Percentiles rank a stretch among this genome's conserved stretches.
These are phyloP conservation scores for Geranium rotundifolium DNA, from an alignment of 345 rosid species.

Conservation along the genomic window DNA sequence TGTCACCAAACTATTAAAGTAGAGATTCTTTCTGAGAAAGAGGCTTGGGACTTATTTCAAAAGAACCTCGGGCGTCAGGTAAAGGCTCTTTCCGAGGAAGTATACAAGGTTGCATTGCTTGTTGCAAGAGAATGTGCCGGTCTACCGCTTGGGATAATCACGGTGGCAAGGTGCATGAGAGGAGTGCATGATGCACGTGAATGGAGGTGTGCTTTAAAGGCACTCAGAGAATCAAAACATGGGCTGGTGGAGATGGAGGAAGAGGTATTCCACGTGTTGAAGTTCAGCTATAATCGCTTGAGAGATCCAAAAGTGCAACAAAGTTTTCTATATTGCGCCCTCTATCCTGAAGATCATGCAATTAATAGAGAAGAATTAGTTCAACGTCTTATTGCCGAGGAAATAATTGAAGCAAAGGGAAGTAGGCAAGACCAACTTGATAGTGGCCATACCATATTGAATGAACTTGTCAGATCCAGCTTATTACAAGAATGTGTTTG, in stretches of 20 bases:
- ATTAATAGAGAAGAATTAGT: slow-evolving; percentile 4
- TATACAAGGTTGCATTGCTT: not conserved
- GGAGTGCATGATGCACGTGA: slow-evolving; percentile 1
- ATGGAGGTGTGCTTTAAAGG: slow-evolving; percentile 11
- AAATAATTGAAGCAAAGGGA: not conserved
- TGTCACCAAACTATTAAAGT: slow-evolving; percentile 2
- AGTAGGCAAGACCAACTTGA: not conserved
- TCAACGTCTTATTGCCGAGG: slow-evolving; percentile 7
- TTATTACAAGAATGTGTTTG: slow-evolving; percentile 12
- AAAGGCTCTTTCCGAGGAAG: not conserved
- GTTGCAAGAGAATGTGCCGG: slow-evolving; percentile 11
- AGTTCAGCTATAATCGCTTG: slow-evolving; percentile 14
- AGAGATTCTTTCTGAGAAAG: slow-evolving; percentile 5
- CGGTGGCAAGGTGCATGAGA: slow-evolving; percentile 10
- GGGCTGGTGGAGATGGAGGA: not conserved
- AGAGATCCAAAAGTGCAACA: not conserved
- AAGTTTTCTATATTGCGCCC: slow-evolving; percentile 14
- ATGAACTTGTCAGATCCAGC: slow-evolving; percentile 1
- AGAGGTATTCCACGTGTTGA: slow-evolving; percentile 3
- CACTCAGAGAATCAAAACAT: not conserved
- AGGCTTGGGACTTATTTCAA: slow-evolving; percentile 9
- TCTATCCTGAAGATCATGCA: slow-evolving; percentile 9
- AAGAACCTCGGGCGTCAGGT: not conserved
- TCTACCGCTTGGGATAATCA: slow-evolving; percentile 12
- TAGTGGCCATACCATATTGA: slow-evolving; percentile 2